Base-by-base conservation (phyloP, 2,329 filamentous ascomycete species). In the Penicillium expansum region DNA sequence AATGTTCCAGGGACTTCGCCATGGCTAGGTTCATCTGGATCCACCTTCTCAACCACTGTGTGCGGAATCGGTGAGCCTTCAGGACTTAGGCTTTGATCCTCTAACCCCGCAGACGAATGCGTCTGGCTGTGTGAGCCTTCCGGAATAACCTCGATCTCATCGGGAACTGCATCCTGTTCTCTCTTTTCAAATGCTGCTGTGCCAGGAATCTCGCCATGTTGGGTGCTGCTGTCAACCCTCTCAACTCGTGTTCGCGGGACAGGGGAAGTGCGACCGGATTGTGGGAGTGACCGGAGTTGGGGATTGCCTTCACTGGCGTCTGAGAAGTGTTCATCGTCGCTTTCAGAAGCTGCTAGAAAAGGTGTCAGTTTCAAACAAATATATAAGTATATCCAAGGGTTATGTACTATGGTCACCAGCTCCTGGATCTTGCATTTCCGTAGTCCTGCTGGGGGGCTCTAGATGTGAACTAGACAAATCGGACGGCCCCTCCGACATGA, bases 161-260 rank as follows among this genome's bases (percentile, higher is more conserved):
- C 84, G 5, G 85, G 85, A 6, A 86, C 84, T 29, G 84, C 83
- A 69, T 87, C 85, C 62, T 80, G 77, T 22, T 70, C 75, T 59
- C 84, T 76, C 65, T 81, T 79, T n/a, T 82, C 78, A 69, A 85
- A 87, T 54, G 84, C 84, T 18, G 77, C 70, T 29, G 84, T 87
- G 10, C 84, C 84, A 4, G 85, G 85, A 4, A 86, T 78, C 68
- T 87, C 83, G 66, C 85, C 85, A 65, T 87, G 78, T 59, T 79
- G 77, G 14, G 83, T 80, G 57, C 74, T 71, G 64, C 83, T 79
- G 69, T 87, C 85, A 41, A 86, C 82, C 65, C 82, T 80, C 72
- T 87, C 85, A 27, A 87, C 83, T 60, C 84, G 78, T n/a, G 84
- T 87, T 50, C 80, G 78, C 27, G 85, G 85, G 54, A 86, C 80